phyloP scores from a whole-genome alignment of 75 land plant genomes.

The Picea sitchensis region DNA sequence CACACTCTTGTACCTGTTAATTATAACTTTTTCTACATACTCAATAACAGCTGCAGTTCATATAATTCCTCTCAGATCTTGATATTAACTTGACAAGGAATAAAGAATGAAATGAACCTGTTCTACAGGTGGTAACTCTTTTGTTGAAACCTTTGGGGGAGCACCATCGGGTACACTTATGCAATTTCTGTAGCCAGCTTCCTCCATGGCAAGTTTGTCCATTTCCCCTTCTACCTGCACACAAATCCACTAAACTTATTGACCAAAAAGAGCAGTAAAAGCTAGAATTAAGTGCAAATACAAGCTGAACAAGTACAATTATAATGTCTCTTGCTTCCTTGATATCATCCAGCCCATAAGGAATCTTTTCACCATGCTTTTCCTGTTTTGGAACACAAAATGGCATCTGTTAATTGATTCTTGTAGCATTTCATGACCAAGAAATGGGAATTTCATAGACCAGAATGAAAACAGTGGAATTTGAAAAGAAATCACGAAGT shows the following conservation, averaged over 20 bases:
- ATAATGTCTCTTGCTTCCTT: constrained; percentile 62
- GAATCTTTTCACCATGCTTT: constrained; percentile 54
- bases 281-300: constrained; percentile 1
- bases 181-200: constrained; percentile 86
- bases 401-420: not conserved
- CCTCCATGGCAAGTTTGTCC: constrained; percentile 97
- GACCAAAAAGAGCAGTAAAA: not conserved
- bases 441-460: not conserved
- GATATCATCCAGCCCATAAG: constrained; percentile 96
- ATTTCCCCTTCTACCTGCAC: constrained; percentile 96
- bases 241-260: not conserved
- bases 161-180: constrained; percentile 99
- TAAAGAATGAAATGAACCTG: constrained; percentile 32
- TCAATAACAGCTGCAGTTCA: no score
- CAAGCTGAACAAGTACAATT: constrained; percentile 47
- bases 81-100: no score
- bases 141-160: constrained; percentile 68
- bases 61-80: no score
- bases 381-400: constrained; percentile 33
- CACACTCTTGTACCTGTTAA: no score
- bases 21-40: no score
- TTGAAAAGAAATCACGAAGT: not conserved
- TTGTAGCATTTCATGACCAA: not conserved
- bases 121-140: constrained; percentile 39
- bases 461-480: not conserved